These are phyloP conservation scores for Amniculicola lignicola DNA, from an alignment of 495 filamentous ascomycete species.

Conservation along the genomic window DNA sequence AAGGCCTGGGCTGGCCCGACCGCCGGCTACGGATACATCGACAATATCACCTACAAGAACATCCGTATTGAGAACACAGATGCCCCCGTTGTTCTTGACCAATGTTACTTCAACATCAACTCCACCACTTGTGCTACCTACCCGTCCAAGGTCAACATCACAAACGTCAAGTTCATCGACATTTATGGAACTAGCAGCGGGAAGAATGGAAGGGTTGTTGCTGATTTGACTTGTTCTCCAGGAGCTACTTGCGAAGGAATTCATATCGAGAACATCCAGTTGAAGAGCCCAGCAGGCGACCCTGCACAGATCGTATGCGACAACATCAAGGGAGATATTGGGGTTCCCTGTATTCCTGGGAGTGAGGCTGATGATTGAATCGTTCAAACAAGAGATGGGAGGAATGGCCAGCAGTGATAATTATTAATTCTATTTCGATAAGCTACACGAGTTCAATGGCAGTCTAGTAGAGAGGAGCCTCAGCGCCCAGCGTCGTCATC, in stretches of 20 bases:
- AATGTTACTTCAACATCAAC: slow-evolving; percentile 65
- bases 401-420: too few species aligned
- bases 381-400: too few species aligned
- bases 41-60: slow-evolving; percentile 56
- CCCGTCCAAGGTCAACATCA: slow-evolving; percentile 59
- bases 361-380: slow-evolving; percentile 11
- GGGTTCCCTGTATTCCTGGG: slow-evolving; percentile 15
- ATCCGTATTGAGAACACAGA: slow-evolving; percentile 59
- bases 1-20: slow-evolving; percentile 65
- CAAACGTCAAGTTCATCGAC: slow-evolving; percentile 41
- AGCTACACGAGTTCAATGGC: too few species aligned
- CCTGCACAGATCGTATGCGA: slow-evolving; percentile 51
- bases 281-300: slow-evolving; percentile 50
- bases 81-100: slow-evolving; percentile 61
- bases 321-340: slow-evolving; percentile 45
- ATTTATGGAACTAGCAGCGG: slow-evolving; percentile 52
- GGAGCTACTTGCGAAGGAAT: slow-evolving; percentile 54
- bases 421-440: too few species aligned
- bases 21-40: slow-evolving; percentile 56
- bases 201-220: slow-evolving; percentile 47
- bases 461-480: too few species aligned
- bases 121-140: slow-evolving; percentile 58
- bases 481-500: too few species aligned
- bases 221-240: slow-evolving; percentile 59
- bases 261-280: slow-evolving; percentile 44